Conservation (phyloP, 345 rosid species). For the Arabidopsis arenosa region DNA sequence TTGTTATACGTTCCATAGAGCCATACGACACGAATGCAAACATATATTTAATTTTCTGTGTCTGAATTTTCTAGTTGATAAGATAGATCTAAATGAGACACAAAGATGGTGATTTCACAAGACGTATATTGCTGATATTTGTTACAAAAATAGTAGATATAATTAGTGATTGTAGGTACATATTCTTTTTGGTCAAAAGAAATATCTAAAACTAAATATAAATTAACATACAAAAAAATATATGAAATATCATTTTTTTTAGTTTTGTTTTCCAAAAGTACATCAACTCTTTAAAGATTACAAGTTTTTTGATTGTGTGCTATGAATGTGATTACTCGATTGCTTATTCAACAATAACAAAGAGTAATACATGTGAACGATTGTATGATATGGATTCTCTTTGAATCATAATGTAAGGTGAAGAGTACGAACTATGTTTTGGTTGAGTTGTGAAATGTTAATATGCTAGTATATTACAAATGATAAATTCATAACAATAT, state of each 20-base stretch:
- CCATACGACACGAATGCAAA: constrained; percentile 33
- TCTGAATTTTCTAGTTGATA: constrained; percentile 33
- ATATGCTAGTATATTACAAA: neutral
- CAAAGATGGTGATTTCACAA: neutral
- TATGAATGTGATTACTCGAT: no score
- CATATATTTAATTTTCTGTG: constrained; percentile 33
- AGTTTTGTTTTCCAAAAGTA: no score
- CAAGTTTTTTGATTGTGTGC: no score
- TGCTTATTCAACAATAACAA: no score
- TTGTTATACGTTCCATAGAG: constrained; percentile 20
- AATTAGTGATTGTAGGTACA: neutral
- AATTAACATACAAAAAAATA: no score
- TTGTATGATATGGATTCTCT: neutral
- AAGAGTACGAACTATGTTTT: neutral
- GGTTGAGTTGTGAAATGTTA: neutral
- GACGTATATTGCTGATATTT: neutral
- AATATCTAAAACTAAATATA: no score
- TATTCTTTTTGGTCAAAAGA: no score
- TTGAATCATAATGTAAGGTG: neutral
- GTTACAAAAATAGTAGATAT: neutral
- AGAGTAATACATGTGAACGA: neutral
- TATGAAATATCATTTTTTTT: no score
- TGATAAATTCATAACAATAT: neutral
- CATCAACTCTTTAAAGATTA: no score
- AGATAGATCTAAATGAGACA: constrained; percentile 24